Base-by-base conservation (phyloP, 2,329 filamentous ascomycete species). In the Fusarium agapanthi region DNA sequence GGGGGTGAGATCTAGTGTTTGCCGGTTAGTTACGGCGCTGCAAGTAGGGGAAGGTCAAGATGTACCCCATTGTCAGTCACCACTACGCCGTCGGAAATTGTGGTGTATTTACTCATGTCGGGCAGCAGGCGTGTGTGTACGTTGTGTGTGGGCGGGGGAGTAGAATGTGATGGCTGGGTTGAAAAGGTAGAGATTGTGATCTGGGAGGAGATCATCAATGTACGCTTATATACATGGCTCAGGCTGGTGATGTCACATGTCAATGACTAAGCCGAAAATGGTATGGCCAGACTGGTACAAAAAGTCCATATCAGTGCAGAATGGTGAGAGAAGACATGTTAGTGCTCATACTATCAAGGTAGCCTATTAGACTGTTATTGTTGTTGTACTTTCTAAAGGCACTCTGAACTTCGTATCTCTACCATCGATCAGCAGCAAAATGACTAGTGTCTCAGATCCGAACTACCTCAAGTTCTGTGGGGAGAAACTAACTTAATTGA, bases 101-200 rank as follows among this genome's bases (percentile, higher is more conserved):
- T 50, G n/a, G n/a, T 50, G 12, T 50, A 50, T 24, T 50, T 16
- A 8, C n/a, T 50, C 47, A 50, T 50, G 1, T 6, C 15, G 22
- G 8, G 16, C 0, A 5, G n/a, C 4, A 7, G n/a, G 4, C 6
- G 16, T 20, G 16, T 50, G 12, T 7, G 2, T 5, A 32, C 3
- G 22, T 8, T 5, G 0, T 13, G 3, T 9, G 15, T n/a, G 5
- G 9, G 14, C 3, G 0, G 0, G 3, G 28, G 11, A 14, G 22
- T 24, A 18, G 22, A 50, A 3, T 24, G 14, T 24, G 20, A 32
- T 7, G 2, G 7, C 0, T 2, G 28, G 14, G 11, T 14, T 32
- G 0, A 32, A 3, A 3, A 32, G 32, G 45, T 4, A n/a, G 16
- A 24, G 16, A 24, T 1, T 34, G 8, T 20, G 22, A 24, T 7